Conservation (phyloP, 768 basidiomycete species). For the Inosperma sp. region DNA sequence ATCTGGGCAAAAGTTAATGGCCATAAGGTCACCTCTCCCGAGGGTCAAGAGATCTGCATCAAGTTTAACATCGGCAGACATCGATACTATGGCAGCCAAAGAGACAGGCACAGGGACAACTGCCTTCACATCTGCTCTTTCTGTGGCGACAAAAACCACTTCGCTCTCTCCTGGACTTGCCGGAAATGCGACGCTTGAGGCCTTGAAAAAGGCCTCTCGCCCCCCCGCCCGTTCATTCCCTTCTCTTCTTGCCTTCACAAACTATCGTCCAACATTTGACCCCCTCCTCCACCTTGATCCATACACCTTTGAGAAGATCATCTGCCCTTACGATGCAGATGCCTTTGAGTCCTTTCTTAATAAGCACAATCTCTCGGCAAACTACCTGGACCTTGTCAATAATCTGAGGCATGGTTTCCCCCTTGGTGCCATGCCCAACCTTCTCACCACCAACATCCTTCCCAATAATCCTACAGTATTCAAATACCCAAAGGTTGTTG, state of each 20-base stretch:
- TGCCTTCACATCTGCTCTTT: conserved; percentile 28
- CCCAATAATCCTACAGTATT: conserved; percentile 18
- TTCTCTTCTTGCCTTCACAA: conserved; percentile 18
- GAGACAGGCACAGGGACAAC: conserved; percentile 9
- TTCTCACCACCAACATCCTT: conserved; percentile 17
- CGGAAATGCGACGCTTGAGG: background rate
- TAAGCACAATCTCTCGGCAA: conserved; percentile 16
- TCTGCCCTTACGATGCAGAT: conserved; percentile 28
- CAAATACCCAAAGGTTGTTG: conserved; percentile 12
- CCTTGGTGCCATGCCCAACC: conserved; percentile 28
- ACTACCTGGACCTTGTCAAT: conserved; percentile 27
- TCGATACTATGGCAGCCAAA: too few species aligned
- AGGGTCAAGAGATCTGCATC: conserved; percentile 19
- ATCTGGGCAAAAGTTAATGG: conserved; percentile 10
- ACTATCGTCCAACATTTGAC: conserved; percentile 13
- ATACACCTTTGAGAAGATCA: conserved; percentile 21
- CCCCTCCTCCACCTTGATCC: conserved; percentile 2
- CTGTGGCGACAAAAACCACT: conserved; percentile 25
- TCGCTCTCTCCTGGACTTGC: conserved; percentile 26
- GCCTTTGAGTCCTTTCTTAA: conserved; percentile 25
- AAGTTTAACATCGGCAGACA: conserved; percentile 17
- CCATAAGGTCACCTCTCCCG: conserved; percentile 10
- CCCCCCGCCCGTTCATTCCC: conserved; percentile 16
- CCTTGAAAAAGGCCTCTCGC: background rate
- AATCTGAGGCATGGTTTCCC: conserved; percentile 33